Evolutionary conservation across 768 basidiomycete genomes (phyloP).

Genomic region (Leccinum arenicola): DNA sequence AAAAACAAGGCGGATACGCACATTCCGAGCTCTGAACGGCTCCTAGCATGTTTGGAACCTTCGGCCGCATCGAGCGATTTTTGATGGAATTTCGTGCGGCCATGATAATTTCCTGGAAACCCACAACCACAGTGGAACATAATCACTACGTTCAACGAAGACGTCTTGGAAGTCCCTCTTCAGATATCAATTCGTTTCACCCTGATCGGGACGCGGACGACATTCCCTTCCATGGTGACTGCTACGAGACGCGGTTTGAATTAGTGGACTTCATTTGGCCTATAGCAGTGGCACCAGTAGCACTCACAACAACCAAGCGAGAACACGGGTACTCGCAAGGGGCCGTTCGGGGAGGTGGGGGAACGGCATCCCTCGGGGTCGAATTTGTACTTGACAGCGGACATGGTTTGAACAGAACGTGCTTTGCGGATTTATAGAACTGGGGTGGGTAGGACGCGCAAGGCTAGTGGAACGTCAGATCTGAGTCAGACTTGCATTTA

Average conservation of each 20-base stretch:
- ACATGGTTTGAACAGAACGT: constrained; percentile 15
- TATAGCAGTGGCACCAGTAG: neutral
- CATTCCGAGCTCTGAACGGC: constrained; percentile 55
- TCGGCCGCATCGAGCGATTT: constrained; percentile 47
- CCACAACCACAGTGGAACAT: neutral
- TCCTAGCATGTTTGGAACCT: constrained; percentile 34
- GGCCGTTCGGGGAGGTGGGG: constrained; percentile 40
- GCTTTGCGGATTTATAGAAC: neutral
- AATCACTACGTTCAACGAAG: neutral
- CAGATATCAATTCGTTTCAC: constrained; percentile 13
- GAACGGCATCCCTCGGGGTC: constrained; percentile 38
- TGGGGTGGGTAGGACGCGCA: too few species aligned
- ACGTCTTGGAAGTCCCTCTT: neutral
- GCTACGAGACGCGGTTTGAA: constrained; percentile 17
- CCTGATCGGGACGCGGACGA: constrained; percentile 51
- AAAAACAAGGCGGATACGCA: constrained; percentile 5
- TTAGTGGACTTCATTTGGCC: neutral
- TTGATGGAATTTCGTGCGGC: constrained; percentile 51
- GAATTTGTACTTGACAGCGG: constrained; percentile 28
- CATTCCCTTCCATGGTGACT: constrained; percentile 44
- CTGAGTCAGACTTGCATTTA: too few species aligned
- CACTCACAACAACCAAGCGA: constrained; percentile 47
- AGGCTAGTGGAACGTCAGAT: too few species aligned
- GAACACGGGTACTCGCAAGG: constrained; percentile 49
- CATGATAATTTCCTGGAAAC: constrained; percentile 47